Percentiles rank a stretch among this genome's conserved stretches.
These are phyloP conservation scores for Metschnikowia arizonensis DNA, from an alignment of 805 yeast species.

Conservation along the genomic window DNA sequence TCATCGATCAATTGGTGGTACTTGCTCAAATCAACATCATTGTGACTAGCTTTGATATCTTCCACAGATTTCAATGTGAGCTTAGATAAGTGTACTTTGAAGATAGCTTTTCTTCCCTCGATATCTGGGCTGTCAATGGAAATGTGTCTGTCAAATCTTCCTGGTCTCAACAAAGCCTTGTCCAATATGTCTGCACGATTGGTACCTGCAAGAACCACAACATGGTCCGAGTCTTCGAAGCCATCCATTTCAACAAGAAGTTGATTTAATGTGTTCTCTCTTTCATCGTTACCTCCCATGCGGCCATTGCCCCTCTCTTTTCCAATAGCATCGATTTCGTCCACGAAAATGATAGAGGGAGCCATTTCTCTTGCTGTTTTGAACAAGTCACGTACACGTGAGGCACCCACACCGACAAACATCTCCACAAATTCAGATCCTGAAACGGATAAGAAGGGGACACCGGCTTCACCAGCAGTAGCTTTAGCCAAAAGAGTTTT, in stretches of 20 bases:
- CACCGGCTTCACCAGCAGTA: constrained; percentile 99
- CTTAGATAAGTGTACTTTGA: constrained; percentile 76
- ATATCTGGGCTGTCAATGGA: constrained; percentile 90
- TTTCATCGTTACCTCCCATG: constrained; percentile 88
- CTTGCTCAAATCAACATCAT: constrained; percentile 37
- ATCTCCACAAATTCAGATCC: constrained; percentile 98
- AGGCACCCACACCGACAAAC: constrained; percentile 99
- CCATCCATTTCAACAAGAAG: constrained; percentile 99
- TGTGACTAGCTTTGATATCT: constrained; percentile 34
- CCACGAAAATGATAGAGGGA: constrained; percentile 94
- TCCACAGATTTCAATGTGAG: constrained; percentile 49
- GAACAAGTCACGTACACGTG: constrained; percentile 94
- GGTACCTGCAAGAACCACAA: constrained; percentile 96
- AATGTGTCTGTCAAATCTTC: constrained; percentile 94
- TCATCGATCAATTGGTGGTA: constrained; percentile 35
- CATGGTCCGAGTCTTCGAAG: constrained; percentile 83
- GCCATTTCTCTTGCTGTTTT: constrained; percentile 89
- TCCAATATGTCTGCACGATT: constrained; percentile 93
- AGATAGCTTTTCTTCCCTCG: constrained; percentile 91
- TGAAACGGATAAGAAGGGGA: constrained; percentile 91
- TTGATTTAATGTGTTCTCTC: constrained; percentile 95
- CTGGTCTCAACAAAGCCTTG: constrained; percentile 91
- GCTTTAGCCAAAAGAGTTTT: constrained; percentile 95
- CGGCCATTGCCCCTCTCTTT: constrained; percentile 77
- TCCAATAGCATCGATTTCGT: constrained; percentile 99